phyloP scores from a whole-genome alignment of 2,329 filamentous ascomycete species.

The Phaeosphaeria sp. region DNA sequence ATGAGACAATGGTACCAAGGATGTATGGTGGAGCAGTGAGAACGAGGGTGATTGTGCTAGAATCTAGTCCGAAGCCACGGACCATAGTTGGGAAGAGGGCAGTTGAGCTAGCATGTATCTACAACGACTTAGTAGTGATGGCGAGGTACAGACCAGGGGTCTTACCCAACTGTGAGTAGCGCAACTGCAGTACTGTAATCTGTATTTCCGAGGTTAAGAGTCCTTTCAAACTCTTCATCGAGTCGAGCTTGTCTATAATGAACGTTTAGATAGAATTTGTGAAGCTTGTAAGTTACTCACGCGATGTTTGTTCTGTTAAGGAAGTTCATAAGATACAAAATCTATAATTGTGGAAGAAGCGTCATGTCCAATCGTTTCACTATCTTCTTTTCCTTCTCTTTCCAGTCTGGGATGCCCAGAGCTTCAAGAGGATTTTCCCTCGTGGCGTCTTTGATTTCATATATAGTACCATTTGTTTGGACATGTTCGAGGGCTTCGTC shows the following conservation, averaged over 20 bases:
- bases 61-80: slow-evolving; percentile 14
- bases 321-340: slow-evolving; percentile 17
- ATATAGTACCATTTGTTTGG: slow-evolving; percentile 1
- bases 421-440: slow-evolving; percentile 5
- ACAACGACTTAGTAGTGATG: neutral
- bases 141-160: neutral
- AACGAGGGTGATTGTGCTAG: slow-evolving; percentile 12
- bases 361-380: slow-evolving; percentile 15
- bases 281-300: neutral
- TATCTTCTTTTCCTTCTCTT: slow-evolving; percentile 12
- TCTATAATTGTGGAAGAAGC: slow-evolving; percentile 16
- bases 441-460: slow-evolving; percentile 1
- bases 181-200: slow-evolving; percentile 21
- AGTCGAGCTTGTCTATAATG: slow-evolving; percentile 19
- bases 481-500: slow-evolving; percentile 5
- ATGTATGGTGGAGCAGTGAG: slow-evolving; percentile 19
- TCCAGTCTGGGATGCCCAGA: slow-evolving; percentile 18
- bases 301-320: slow-evolving; percentile 20
- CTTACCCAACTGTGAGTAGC: slow-evolving; percentile 14
- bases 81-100: slow-evolving; percentile 18
- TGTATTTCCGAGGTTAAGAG: slow-evolving; percentile 17
- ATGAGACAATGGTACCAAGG: slow-evolving; percentile 14
- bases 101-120: slow-evolving; percentile 6
- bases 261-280: neutral
- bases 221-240: slow-evolving; percentile 18